phyloP scores from a whole-genome alignment of 805 yeast species.

The Yarrowia deformans region DNA sequence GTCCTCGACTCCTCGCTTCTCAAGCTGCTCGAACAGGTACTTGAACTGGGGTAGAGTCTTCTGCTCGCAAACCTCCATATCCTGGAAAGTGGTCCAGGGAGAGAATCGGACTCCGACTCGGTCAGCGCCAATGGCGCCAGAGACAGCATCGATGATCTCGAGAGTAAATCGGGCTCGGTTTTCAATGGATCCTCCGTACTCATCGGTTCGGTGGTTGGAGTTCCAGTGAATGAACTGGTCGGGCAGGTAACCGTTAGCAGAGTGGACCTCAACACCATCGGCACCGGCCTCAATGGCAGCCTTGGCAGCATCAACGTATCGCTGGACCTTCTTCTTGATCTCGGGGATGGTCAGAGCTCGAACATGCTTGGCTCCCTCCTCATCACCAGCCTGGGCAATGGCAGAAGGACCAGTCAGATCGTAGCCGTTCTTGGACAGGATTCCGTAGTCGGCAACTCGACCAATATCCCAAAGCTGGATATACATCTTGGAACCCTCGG shows the following conservation, averaged over 20 bases:
- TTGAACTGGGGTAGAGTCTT: constrained; percentile 48
- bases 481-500: constrained; percentile 51
- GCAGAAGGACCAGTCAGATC: constrained; percentile 32
- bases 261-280: constrained; percentile 72
- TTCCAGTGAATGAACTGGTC: constrained; percentile 57
- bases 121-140: constrained; percentile 56
- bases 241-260: constrained; percentile 67
- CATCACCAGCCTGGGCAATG: constrained; percentile 35
- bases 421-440: constrained; percentile 24
- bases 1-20: constrained; percentile 50
- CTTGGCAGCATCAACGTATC: constrained; percentile 61
- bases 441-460: constrained; percentile 46
- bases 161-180: constrained; percentile 60
- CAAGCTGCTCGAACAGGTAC: constrained; percentile 54
- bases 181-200: constrained; percentile 68
- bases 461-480: constrained; percentile 58
- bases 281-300: constrained; percentile 61
- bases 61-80: constrained; percentile 40
- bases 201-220: constrained; percentile 62
- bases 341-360: constrained; percentile 55
- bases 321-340: constrained; percentile 54
- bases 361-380: constrained; percentile 34
- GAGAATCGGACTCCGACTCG: constrained; percentile 56
- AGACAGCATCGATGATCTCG: constrained; percentile 61
- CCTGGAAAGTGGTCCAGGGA: constrained; percentile 44